These are phyloP conservation scores for Ochetophila trinervis DNA, from an alignment of 306 rosid species.

Conservation along the genomic window DNA sequence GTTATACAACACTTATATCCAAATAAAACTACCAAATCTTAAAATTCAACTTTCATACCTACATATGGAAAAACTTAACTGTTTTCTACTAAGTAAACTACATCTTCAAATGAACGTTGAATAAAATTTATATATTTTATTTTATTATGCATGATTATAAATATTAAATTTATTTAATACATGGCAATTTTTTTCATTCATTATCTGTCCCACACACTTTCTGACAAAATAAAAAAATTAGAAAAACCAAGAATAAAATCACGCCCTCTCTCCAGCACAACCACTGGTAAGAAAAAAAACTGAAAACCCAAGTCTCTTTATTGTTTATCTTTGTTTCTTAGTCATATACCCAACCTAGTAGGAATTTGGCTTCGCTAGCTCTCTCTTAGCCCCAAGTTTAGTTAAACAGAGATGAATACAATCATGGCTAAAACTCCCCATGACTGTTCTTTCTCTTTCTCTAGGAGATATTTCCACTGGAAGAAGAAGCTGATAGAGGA, in stretches of 20 bases:
- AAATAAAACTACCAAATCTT: too few species aligned
- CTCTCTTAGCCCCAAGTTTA: neutral
- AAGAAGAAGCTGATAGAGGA: constrained; percentile 50
- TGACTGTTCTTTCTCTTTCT: constrained; percentile 83
- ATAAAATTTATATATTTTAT: too few species aligned
- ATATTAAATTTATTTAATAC: too few species aligned
- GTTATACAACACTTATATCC: too few species aligned
- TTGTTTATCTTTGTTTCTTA: too few species aligned
- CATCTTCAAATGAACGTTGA: too few species aligned
- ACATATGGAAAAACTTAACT: too few species aligned
- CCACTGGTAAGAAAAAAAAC: neutral
- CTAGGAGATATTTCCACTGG: constrained; percentile 73
- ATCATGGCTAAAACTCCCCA: constrained; percentile 69
- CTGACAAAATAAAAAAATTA: constrained; percentile 17
- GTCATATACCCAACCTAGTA: neutral
- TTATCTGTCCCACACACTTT: neutral
- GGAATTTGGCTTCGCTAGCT: neutral
- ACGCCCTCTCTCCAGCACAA: neutral
- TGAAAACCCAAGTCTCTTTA: neutral
- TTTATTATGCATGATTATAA: too few species aligned
- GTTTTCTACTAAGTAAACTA: too few species aligned
- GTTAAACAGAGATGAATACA: constrained; percentile 40
- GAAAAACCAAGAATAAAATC: constrained; percentile 21
- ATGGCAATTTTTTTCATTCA: too few species aligned
- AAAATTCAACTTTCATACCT: too few species aligned